Conservation (phyloP, 768 basidiomycete genomes). For the Sporobolomyces phaffii region DNA sequence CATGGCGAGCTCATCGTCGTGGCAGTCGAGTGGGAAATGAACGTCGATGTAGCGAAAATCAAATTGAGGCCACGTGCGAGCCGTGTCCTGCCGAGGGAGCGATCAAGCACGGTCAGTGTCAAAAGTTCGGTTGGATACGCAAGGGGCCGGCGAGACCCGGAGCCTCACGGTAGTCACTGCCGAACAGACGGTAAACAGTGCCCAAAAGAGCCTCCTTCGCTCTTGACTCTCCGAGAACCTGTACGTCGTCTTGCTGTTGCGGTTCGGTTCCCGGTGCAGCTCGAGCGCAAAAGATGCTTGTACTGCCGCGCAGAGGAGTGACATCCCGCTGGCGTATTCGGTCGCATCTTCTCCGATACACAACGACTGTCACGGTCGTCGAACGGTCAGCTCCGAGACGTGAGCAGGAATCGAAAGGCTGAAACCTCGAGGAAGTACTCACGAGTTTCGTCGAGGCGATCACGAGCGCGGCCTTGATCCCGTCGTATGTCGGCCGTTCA, state of each 20-base stretch:
- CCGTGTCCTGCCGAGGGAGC: constrained; percentile 26
- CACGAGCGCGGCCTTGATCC: neutral
- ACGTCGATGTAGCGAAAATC: constrained; percentile 28
- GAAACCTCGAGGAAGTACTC: neutral
- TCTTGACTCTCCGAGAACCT: constrained; percentile 25
- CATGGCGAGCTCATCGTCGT: constrained; percentile 23
- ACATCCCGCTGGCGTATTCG: neutral
- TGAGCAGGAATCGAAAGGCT: neutral
- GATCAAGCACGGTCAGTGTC: too few relatives aligned
- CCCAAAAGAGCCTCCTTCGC: constrained; percentile 28
- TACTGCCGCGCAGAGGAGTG: constrained; percentile 23
- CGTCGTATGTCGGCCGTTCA: constrained; percentile 20
- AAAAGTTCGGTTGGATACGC: too few relatives aligned
- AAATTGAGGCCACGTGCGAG: constrained; percentile 21
- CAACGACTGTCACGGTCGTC: neutral
- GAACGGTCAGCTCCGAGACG: neutral
- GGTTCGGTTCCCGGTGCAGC: constrained; percentile 29
- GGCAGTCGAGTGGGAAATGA: constrained; percentile 34
- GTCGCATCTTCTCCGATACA: neutral
- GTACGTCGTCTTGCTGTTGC: neutral
- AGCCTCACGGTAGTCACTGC: constrained; percentile 12
- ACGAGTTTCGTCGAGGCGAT: constrained; percentile 15
- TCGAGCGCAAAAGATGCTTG: constrained; percentile 18
- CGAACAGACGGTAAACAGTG: constrained; percentile 19
- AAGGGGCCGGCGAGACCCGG: too few relatives aligned